Evolutionary conservation across 1,139 yeast genomes (phyloP).

Genomic region (Candida glucosophila): DNA sequence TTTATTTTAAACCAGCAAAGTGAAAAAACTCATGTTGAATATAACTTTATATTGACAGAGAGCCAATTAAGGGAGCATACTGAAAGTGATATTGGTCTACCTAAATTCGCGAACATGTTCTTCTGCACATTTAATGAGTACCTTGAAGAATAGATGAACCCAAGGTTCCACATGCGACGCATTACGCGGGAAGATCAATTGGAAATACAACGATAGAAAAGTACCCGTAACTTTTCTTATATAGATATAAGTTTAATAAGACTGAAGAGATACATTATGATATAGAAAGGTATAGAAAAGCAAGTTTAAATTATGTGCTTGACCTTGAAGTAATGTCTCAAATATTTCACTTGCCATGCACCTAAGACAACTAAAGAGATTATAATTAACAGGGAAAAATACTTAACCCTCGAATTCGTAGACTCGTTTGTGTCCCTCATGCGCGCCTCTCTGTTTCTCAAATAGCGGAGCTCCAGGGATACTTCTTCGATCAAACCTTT

Average conservation of each 20-base stretch:
- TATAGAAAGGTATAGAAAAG: not conserved
- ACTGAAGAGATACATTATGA: not conserved
- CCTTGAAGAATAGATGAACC: conserved; percentile 4
- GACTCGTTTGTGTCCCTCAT: conserved; percentile 96
- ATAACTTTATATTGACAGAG: too few species aligned
- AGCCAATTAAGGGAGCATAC: too few species aligned
- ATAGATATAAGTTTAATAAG: not conserved
- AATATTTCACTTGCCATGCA: conserved; percentile 84
- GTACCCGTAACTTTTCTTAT: not conserved
- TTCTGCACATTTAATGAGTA: conserved; percentile 9
- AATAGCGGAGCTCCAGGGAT: conserved; percentile 66
- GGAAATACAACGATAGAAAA: not conserved
- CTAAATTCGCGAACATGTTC: too few species aligned
- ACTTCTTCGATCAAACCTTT: conserved; percentile 82
- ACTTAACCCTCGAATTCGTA: conserved; percentile 78
- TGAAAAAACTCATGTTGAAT: too few species aligned
- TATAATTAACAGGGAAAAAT: conserved; percentile 67
- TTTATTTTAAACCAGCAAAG: too few species aligned
- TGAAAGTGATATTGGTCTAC: too few species aligned
- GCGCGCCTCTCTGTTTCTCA: conserved; percentile 80
- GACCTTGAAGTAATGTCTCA: conserved; percentile 88
- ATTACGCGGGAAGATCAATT: not conserved
- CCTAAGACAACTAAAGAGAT: conserved; percentile 70
- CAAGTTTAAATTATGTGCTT: conserved; percentile 73
- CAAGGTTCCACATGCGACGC: not conserved